Base-by-base conservation (phyloP, 2,329 filamentous ascomycete genomes). In the Diaporthe sp. region DNA sequence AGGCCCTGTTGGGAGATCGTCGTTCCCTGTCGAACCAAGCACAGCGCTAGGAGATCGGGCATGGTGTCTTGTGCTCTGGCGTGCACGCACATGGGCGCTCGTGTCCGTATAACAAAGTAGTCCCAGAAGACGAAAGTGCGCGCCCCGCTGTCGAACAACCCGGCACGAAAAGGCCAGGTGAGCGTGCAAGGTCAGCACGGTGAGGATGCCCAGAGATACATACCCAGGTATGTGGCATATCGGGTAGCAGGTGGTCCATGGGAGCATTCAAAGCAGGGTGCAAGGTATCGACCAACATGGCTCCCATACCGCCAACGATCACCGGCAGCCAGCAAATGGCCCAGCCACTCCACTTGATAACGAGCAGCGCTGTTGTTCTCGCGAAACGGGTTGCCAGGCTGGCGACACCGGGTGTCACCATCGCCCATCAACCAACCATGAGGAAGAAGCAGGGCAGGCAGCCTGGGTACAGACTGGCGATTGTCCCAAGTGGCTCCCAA, bases 401-500 rank as follows among this genome's bases (percentile, higher is more conserved):
- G 39, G 60, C 60, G 65, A 22, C 22, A 31, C 17, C 39, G 28
- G 31, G 63, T 70, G 65, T 55, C 22, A 70, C 47, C 65, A 28
- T 53, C 47, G 31, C 13, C 39, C 39, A 65, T 42, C 60, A 28
- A 65, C 60, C 60, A 47, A 25, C 70, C 70, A 47, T 37, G 55
- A 15, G 10, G n/a, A 42, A 34, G n/a, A 13, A 61, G 70, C 70
- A 72, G 44, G 71, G 39, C 44, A 42, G 44, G 55, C 57, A 42
- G 60, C 42, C 28, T 34, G 8, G 42, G 47, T 7, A 47, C 61
- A 9, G n/a, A 55, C 53, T 53, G 71, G 37, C 34, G 44, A 34
- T 57, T 25, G 58, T 42, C 61, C 22, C 71, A 73, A 63, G 71
- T 73, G 71, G 71, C 71, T 57, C 60, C 47, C 44, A 53, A 65